phyloP scores from a whole-genome alignment of 306 rosid genomes.

The Cyclanthera cordifolia region DNA sequence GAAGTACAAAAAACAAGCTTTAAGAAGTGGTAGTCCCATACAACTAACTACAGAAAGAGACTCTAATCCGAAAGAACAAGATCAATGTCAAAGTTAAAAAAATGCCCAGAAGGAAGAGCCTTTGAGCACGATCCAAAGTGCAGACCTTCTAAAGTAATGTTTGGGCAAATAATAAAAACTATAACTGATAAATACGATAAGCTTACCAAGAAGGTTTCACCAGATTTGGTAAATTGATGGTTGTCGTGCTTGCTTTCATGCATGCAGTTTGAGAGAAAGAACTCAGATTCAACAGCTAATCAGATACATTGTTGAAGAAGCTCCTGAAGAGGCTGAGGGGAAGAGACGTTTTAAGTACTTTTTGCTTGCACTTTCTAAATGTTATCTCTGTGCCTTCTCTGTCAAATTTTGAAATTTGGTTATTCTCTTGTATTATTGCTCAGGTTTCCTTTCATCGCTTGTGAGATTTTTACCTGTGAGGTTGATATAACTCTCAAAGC shows the following conservation, averaged over 20 bases:
- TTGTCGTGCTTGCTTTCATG: constrained; percentile 14
- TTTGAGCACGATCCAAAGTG: too few relatives aligned
- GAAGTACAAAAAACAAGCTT: too few relatives aligned
- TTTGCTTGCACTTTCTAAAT: constrained; percentile 16
- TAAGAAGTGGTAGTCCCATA: too few relatives aligned
- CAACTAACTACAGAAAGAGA: too few relatives aligned
- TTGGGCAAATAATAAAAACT: neutral
- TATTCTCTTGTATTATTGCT: constrained; percentile 18
- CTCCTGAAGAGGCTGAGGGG: constrained; percentile 84
- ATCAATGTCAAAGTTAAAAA: too few relatives aligned
- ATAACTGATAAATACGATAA: neutral
- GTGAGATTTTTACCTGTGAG: constrained; percentile 96
- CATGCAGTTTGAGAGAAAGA: constrained; percentile 70
- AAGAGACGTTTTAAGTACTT: constrained; percentile 76
- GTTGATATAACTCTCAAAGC: constrained; percentile 86
- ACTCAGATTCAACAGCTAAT: constrained; percentile 74
- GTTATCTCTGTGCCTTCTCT: constrained; percentile 12
- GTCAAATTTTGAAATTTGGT: constrained; percentile 19
- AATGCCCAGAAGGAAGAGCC: too few relatives aligned
- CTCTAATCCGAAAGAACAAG: neutral
- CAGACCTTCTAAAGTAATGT: too few relatives aligned
- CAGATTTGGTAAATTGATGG: neutral
- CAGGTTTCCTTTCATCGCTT: constrained; percentile 96
- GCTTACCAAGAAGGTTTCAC: neutral
- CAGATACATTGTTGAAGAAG: constrained; percentile 76